These are phyloP conservation scores for Raphanus sativus DNA, from an alignment of 345 rosid genomes.

Conservation along the genomic window DNA sequence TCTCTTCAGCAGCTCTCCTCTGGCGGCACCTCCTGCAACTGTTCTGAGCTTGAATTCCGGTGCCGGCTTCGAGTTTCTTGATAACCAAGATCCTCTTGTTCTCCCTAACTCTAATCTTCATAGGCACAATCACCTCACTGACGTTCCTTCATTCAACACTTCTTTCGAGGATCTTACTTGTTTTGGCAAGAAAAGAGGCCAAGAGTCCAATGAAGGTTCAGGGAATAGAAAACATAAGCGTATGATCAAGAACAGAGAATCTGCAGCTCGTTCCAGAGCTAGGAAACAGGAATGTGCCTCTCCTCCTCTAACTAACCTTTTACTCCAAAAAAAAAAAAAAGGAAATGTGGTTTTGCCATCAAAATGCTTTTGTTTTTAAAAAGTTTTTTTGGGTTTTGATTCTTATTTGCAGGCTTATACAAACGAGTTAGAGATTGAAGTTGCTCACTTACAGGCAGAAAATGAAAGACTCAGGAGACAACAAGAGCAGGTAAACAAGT, in stretches of 20 bases:
- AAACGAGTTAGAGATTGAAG: constrained; percentile 57
- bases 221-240: constrained; percentile 60
- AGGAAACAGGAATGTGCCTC: constrained; percentile 61
- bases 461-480: constrained; percentile 63
- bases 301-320: constrained; percentile 1
- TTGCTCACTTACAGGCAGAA: constrained; percentile 53
- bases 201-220: constrained; percentile 44
- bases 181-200: constrained; percentile 50
- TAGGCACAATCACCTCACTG: constrained; percentile 33
- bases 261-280: constrained; percentile 88
- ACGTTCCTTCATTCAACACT: constrained; percentile 35
- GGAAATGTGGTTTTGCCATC: not conserved
- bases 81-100: constrained; percentile 40
- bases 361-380: constrained; percentile 4
- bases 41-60: constrained; percentile 59
- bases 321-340: constrained; percentile 4
- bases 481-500: constrained; percentile 59
- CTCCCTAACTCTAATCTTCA: constrained; percentile 14
- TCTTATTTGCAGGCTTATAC: constrained; percentile 66
- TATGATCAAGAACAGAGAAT: constrained; percentile 82
- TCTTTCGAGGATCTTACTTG: constrained; percentile 41
- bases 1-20: constrained; percentile 34
- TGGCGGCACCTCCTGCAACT: constrained; percentile 48
- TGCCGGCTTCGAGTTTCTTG: constrained; percentile 55
- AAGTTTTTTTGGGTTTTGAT: not conserved